phyloP scores from a whole-genome alignment of 768 basidiomycete species.

The Naganishia randhawae region DNA sequence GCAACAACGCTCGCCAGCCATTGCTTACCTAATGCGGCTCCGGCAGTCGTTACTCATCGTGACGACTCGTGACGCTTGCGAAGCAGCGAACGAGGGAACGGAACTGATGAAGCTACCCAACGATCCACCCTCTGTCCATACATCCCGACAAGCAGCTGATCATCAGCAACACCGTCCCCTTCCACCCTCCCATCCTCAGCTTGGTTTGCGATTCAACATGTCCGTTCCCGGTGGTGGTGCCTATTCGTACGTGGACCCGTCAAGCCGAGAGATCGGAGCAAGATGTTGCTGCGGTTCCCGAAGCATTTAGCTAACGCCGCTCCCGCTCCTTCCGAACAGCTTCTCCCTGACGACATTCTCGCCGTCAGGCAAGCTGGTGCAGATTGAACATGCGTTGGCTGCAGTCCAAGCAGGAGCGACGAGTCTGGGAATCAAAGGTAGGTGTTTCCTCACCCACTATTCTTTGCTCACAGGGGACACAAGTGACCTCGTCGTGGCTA shows the following conservation, averaged over 20 bases:
- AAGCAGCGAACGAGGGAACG: not conserved
- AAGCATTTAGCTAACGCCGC: not conserved
- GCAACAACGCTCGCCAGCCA: too few species aligned
- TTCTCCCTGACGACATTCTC: slow-evolving; percentile 99
- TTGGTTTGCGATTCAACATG: slow-evolving; percentile 35
- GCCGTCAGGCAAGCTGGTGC: slow-evolving; percentile 93
- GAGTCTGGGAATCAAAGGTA: slow-evolving; percentile 97
- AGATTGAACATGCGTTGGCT: slow-evolving; percentile 98
- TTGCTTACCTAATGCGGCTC: not conserved
- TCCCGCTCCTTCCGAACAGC: slow-evolving; percentile 53
- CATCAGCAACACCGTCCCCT: not conserved
- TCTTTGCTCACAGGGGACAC: not conserved
- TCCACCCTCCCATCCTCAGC: not conserved
- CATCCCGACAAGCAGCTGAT: not conserved
- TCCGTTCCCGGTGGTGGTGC: slow-evolving; percentile 50
- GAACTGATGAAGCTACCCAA: slow-evolving; percentile 2
- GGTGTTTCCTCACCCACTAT: slow-evolving; percentile 30
- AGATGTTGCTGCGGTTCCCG: not conserved
- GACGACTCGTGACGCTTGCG: slow-evolving; percentile 2
- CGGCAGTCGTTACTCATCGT: not conserved
- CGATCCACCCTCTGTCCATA: not conserved
- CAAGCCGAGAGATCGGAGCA: not conserved
- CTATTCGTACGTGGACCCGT: slow-evolving; percentile 42
- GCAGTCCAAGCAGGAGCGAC: slow-evolving; percentile 94
- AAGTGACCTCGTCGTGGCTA: not conserved